Evolutionary conservation across 345 rosid genomes (phyloP), one percentile per base, ranked within the genome.

Genomic region (Stellera chamaejasme): DNA sequence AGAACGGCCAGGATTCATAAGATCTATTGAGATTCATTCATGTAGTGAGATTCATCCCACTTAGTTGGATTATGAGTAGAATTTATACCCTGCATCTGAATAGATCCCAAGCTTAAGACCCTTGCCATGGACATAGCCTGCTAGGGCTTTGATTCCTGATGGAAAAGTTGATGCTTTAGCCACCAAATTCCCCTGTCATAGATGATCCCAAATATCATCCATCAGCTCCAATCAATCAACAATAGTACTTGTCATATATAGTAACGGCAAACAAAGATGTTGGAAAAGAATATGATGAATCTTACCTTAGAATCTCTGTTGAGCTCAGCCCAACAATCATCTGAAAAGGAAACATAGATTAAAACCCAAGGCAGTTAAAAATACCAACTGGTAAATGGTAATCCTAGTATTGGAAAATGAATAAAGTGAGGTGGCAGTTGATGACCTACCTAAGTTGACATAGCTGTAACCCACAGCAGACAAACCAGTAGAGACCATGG

Each of bases 401-500:
- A 6, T 4, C 10, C 11, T 2, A 43, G 16, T 43, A 3, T 7
- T 32, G 39, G 39, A 50, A 60, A 15, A 43, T 13, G 7, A 43
- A 48, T 23, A 14, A 5, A 8, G 39, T 3, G 39, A 32, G 16
- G 15, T 25, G 13, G 41, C 55, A 16, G 28, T 44, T 14, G 27
- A 68, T 19, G 23, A 19, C 23, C 23, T 19, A 19, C 65, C 77
- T 36, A 72, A 16, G 27, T 72, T 72, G 10, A 72, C 54, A 52
- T 72, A 72, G 9, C 12, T 47, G 48, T 67, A 72, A 11, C 70
- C 70, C 2, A 69, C 55, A 57, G 58, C 63, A 19, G 77, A 60
- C 47, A 78, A 72, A 52, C 83, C 87, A 46, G 58, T 71, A 15
- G 83, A 73, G 27, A 81, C 76, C 46, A 81, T 48, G 19, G 77